Conservation (phyloP, 805 yeast genomes). For the Saccharomycopsis javanensis region DNA sequence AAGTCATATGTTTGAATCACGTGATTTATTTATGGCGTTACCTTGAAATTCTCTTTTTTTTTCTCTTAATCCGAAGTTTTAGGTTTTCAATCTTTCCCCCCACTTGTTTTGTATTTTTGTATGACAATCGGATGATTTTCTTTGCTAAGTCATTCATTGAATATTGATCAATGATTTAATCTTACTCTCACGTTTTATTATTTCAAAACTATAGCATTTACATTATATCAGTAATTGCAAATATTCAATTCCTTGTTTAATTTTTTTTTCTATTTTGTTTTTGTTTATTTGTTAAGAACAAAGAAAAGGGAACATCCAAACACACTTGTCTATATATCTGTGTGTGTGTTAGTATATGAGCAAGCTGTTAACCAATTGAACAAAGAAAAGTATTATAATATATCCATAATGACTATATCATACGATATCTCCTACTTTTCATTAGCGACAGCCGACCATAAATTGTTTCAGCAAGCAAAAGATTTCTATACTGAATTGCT, state of each 20-base stretch:
- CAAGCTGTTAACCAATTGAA: neutral
- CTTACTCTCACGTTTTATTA: no score
- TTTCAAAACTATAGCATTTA: no score
- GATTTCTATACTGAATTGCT: slow-evolving; percentile 47
- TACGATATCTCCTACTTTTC: slow-evolving; percentile 45
- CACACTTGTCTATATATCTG: no score
- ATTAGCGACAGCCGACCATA: slow-evolving; percentile 41
- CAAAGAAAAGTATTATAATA: neutral
- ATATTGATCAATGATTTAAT: neutral
- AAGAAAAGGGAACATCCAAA: no score
- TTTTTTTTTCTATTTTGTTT: neutral
- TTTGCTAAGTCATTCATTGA: neutral
- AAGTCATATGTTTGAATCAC: no score
- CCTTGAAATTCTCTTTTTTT: neutral
- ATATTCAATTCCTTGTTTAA: no score
- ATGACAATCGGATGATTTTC: neutral
- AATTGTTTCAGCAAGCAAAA: slow-evolving; percentile 36
- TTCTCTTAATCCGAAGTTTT: neutral
- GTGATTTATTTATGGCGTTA: neutral
- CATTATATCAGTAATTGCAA: no score
- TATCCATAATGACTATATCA: neutral
- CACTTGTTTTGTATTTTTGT: neutral
- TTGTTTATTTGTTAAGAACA: neutral
- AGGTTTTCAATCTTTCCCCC: no score
- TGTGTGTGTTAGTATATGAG: no score